Conservation (phyloP, 1,139 yeast genomes). For the Williopsis jadinii region DNA sequence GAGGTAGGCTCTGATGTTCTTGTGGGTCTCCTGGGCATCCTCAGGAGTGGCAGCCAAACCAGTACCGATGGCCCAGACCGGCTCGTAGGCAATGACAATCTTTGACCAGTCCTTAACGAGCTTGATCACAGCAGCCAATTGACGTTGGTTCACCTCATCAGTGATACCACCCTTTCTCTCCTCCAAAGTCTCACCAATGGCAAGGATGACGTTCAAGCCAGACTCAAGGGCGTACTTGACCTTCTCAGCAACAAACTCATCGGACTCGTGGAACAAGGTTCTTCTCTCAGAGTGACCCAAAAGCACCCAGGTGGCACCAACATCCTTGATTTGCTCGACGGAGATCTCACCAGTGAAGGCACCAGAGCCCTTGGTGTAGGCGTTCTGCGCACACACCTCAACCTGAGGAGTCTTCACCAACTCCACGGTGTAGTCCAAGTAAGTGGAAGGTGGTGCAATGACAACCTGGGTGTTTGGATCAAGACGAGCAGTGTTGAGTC, state of each 20-base stretch:
- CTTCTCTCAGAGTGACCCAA: slow-evolving; percentile 99
- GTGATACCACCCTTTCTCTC: slow-evolving; percentile 90
- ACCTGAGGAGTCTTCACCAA: slow-evolving; percentile 67
- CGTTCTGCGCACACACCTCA: slow-evolving; percentile 84
- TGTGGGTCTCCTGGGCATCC: slow-evolving; percentile 95
- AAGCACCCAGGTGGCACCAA: slow-evolving; percentile 91
- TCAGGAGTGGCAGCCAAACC: slow-evolving; percentile 99
- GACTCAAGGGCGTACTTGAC: slow-evolving; percentile 87
- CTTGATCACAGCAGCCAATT: slow-evolving; percentile 82
- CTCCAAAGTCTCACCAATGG: slow-evolving; percentile 96
- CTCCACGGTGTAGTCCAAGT: slow-evolving; percentile 70
- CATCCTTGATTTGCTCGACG: slow-evolving; percentile 81
- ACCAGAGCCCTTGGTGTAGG: slow-evolving; percentile 82
- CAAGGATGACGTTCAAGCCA: slow-evolving; percentile 84
- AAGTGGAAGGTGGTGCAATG: slow-evolving; percentile 93
- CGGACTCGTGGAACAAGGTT: slow-evolving; percentile 83
- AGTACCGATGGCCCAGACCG: slow-evolving; percentile 99
- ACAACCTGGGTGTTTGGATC: slow-evolving; percentile 79
- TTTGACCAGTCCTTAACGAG: slow-evolving; percentile 85
- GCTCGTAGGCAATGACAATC: slow-evolving; percentile 96
- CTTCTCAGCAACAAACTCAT: slow-evolving; percentile 90
- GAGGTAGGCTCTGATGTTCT: slow-evolving; percentile 78
- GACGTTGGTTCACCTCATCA: slow-evolving; percentile 80
- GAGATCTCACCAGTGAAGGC: slow-evolving; percentile 98
- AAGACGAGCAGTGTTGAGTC: slow-evolving; percentile 71